Evolutionary conservation across 306 rosid species (phyloP).

Genomic region (Gillenia trifoliata): DNA sequence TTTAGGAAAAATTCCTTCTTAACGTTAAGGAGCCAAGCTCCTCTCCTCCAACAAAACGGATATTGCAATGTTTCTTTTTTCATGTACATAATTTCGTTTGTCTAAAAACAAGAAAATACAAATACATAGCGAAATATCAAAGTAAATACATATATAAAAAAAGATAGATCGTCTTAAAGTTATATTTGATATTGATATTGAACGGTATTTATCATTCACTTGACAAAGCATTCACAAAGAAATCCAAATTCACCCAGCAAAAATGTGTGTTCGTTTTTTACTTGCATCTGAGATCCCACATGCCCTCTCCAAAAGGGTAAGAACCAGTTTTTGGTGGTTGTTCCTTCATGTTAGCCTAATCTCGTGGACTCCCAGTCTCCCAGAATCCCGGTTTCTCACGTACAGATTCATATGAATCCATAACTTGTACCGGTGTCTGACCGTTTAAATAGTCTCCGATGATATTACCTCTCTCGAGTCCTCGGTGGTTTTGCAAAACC

Average conservation of each 20-base stretch:
- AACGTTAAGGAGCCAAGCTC: no score
- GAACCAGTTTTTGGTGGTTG: background rate
- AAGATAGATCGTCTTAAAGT: no score
- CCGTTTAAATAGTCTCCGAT: background rate
- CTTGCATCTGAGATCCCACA: background rate
- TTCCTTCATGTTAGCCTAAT: background rate
- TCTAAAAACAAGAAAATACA: no score
- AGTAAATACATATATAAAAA: no score
- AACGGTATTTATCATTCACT: background rate
- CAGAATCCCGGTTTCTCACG: background rate
- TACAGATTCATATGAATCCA: background rate
- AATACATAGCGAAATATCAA: background rate
- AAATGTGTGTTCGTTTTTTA: background rate
- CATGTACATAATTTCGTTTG: no score
- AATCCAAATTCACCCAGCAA: background rate
- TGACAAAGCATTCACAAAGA: background rate
- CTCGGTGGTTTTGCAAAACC: background rate
- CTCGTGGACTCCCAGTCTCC: background rate
- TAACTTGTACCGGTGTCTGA: background rate
- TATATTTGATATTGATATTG: no score
- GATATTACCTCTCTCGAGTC: background rate
- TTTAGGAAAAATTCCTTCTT: no score
- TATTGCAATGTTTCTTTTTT: no score
- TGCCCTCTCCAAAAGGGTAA: background rate
- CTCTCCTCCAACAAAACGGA: background rate